phyloP scores from a whole-genome alignment of 2,329 filamentous ascomycete genomes.

The Ceratocystis albifundus region DNA sequence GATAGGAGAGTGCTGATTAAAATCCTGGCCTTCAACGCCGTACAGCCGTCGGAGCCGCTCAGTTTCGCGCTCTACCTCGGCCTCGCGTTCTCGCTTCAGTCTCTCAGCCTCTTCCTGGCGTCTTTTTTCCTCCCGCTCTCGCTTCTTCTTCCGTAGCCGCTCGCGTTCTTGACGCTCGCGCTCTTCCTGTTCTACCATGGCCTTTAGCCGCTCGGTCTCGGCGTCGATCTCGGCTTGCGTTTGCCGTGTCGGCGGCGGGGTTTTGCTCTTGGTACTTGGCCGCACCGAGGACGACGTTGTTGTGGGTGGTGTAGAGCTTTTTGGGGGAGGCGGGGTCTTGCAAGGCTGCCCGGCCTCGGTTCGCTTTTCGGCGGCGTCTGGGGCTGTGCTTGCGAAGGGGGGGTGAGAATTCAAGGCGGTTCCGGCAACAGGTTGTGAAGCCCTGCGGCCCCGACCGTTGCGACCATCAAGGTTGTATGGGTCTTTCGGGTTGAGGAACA shows the following conservation, averaged over 20 bases:
- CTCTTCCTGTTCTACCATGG: conserved; percentile 43
- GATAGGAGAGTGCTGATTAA: conserved; percentile 26
- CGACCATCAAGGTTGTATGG: conserved; percentile 65
- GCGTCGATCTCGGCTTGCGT: conserved; percentile 46
- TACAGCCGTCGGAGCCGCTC: conserved; percentile 62
- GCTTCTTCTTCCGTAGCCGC: conserved; percentile 26
- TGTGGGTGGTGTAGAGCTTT: conserved; percentile 20
- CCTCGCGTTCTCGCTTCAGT: conserved; percentile 53
- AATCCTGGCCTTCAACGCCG: conserved; percentile 42
- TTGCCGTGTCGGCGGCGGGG: conserved; percentile 28
- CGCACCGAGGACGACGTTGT: conserved; percentile 36
- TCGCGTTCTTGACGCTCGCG: conserved; percentile 47
- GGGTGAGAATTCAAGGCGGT: conserved; percentile 22
- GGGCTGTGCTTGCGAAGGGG: conserved; percentile 32
- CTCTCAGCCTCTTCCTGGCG: conserved; percentile 30
- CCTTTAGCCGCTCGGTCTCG: conserved; percentile 63
- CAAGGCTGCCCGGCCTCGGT: neutral
- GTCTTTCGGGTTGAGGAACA: conserved; percentile 51
- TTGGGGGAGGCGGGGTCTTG: conserved; percentile 2
- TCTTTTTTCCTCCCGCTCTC: conserved; percentile 34
- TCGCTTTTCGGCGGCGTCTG: conserved; percentile 13
- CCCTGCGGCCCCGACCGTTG: conserved; percentile 40
- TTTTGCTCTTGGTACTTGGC: conserved; percentile 32
- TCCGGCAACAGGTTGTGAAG: conserved; percentile 26
- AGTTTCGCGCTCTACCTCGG: conserved; percentile 69